These are phyloP conservation scores for Adansonia gregorii DNA, from an alignment of 441 rosid species.

Conservation along the genomic window DNA sequence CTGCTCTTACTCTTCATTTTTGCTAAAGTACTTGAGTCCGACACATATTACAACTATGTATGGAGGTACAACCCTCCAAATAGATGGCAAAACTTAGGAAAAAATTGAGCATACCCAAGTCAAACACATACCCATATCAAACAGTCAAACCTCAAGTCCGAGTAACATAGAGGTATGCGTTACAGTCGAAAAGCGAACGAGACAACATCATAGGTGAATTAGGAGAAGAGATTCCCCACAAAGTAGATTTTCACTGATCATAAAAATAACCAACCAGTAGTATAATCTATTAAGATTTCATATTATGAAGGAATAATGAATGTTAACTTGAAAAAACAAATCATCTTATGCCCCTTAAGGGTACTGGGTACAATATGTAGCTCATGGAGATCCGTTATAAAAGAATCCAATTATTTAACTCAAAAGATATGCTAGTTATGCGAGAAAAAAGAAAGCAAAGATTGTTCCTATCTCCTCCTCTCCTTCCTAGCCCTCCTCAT, in stretches of 20 bases:
- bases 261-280: neutral
- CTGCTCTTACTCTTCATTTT: neutral
- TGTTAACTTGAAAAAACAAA: neutral
- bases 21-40: neutral
- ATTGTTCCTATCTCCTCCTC: neutral
- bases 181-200: neutral
- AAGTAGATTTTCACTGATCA: neutral
- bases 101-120: neutral
- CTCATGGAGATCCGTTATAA: too few relatives aligned
- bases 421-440: neutral
- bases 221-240: neutral
- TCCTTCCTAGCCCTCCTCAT: neutral
- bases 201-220: neutral
- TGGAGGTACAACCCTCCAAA: neutral
- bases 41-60: neutral
- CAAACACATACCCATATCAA: neutral
- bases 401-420: neutral
- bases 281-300: neutral
- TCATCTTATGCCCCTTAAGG: neutral
- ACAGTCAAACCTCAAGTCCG: neutral
- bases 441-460: neutral
- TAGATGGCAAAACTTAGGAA: neutral
- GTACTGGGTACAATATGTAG: neutral
- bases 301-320: slow-evolving; percentile 1
- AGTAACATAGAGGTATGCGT: neutral